Conservation (phyloP, 2,329 filamentous ascomycete species). For the Fusarium subglutinans region DNA sequence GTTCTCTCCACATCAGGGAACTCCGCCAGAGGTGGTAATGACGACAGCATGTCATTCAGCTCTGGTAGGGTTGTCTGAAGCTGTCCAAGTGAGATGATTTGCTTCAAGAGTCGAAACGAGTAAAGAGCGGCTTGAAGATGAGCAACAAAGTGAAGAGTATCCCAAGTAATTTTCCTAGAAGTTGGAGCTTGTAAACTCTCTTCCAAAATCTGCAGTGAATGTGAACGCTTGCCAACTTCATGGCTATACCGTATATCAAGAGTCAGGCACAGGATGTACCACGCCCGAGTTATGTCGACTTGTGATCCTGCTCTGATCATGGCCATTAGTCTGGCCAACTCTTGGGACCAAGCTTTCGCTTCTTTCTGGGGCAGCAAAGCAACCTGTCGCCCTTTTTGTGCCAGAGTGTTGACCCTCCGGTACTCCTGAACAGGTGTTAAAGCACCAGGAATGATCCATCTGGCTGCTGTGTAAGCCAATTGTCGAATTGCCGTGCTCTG, state of each 20-base stretch:
- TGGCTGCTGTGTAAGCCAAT: conserved; percentile 64
- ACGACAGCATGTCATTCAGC: conserved; percentile 34
- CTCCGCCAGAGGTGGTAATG: conserved; percentile 39
- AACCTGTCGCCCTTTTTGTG: conserved; percentile 44
- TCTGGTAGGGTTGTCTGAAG: conserved; percentile 8
- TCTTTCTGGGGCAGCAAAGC: conserved; percentile 16
- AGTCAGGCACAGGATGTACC: conserved; percentile 42
- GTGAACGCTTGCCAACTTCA: conserved; percentile 42
- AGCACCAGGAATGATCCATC: conserved; percentile 25
- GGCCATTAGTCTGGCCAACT: conserved; percentile 35
- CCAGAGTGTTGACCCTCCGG: conserved; percentile 46
- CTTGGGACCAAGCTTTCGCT: conserved; percentile 13
- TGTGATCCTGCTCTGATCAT: conserved; percentile 1
- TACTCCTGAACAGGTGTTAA: conserved; percentile 48
- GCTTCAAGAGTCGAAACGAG: conserved; percentile 64
- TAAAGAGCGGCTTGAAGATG: conserved; percentile 69
- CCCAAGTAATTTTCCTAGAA: conserved; percentile 55
- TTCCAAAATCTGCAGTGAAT: conserved; percentile 38
- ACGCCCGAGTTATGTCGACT: conserved; percentile 15
- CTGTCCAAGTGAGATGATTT: conserved; percentile 41
- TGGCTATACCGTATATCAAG: conserved; percentile 45
- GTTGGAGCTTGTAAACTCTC: not conserved
- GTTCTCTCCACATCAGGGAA: conserved; percentile 39
- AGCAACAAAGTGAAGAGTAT: conserved; percentile 67
- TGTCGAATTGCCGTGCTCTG: conserved; percentile 60